Evolutionary conservation across 2,329 filamentous ascomycete genomes (phyloP).

Genomic region (Fusarium ambrosium): DNA sequence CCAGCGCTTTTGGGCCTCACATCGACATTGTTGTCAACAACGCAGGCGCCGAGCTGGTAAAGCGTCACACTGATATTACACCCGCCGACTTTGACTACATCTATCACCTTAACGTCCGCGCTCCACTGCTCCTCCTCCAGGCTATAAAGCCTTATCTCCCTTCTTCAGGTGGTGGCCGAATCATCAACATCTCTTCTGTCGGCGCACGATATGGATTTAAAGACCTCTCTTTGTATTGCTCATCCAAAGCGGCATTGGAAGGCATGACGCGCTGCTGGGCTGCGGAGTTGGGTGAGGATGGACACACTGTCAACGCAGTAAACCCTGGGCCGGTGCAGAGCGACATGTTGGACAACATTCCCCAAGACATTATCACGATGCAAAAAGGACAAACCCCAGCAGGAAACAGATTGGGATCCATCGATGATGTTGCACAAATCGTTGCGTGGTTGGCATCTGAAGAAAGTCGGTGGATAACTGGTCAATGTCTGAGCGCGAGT

Average conservation of each 20-base stretch:
- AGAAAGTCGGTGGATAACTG: slow-evolving; percentile 64
- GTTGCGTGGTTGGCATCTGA: slow-evolving; percentile 68
- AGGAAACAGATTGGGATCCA: slow-evolving; percentile 63
- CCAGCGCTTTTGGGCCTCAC: slow-evolving; percentile 6
- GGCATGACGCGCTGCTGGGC: slow-evolving; percentile 69
- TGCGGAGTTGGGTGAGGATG: slow-evolving; percentile 59
- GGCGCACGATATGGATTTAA: slow-evolving; percentile 28
- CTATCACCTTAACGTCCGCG: slow-evolving; percentile 34
- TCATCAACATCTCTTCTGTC: slow-evolving; percentile 32
- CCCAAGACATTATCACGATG: slow-evolving; percentile 20
- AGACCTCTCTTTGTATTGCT: slow-evolving; percentile 26
- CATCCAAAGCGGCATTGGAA: slow-evolving; percentile 33
- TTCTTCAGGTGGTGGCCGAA: background rate
- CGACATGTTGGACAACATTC: slow-evolving; percentile 65
- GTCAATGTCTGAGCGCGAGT: slow-evolving; percentile 68
- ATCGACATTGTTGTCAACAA: slow-evolving; percentile 32
- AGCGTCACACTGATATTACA: slow-evolving; percentile 13
- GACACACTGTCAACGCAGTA: slow-evolving; percentile 73
- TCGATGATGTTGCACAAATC: slow-evolving; percentile 68
- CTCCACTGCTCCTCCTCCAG: slow-evolving; percentile 27
- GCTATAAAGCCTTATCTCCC: slow-evolving; percentile 17
- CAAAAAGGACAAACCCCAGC: slow-evolving; percentile 60
- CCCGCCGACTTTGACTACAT: slow-evolving; percentile 23
- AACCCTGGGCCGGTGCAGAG: slow-evolving; percentile 71
- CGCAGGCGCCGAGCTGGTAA: slow-evolving; percentile 31